phyloP scores from a whole-genome alignment of 768 basidiomycete species.

The Plicaturopsis crispa region DNA sequence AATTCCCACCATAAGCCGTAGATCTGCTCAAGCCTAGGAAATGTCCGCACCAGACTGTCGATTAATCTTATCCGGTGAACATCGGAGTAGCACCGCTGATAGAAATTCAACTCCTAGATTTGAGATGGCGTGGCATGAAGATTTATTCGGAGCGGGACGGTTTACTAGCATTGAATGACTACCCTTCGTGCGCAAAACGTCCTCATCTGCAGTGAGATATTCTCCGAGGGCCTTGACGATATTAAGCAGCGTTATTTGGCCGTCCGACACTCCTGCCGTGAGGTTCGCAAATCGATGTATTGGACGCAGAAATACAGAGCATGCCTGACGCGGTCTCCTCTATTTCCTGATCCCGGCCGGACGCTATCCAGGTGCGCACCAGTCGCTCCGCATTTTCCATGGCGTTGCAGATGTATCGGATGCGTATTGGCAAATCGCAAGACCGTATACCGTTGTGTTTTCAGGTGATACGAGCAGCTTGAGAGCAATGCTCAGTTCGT shows the following conservation, averaged over 20 bases:
- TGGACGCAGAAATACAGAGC: conserved; percentile 13
- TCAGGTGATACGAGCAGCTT: no score
- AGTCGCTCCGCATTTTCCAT: conserved; percentile 44
- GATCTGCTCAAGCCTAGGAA: conserved; percentile 2
- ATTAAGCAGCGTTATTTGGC: conserved; percentile 54
- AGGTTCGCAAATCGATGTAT: conserved; percentile 26
- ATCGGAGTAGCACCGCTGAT: conserved; percentile 56
- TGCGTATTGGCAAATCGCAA: no score
- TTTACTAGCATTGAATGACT: conserved; percentile 2
- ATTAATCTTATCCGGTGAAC: conserved; percentile 59
- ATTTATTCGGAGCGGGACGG: conserved; percentile 6
- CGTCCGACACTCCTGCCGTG: conserved; percentile 42
- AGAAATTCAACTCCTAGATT: conserved; percentile 87
- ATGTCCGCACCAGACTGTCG: conserved; percentile 68
- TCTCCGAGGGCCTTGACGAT: conserved; percentile 85
- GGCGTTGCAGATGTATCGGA: no score
- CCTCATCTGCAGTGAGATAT: conserved; percentile 84
- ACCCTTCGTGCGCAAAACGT: conserved; percentile 76
- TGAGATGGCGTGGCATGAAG: conserved; percentile 8
- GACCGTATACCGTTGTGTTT: no score
- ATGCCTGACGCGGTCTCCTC: conserved; percentile 52
- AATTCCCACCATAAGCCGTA: conserved; percentile 7
- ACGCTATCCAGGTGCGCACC: conserved; percentile 68
- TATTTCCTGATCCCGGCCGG: conserved; percentile 53
- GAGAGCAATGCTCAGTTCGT: no score